These are phyloP conservation scores for Epithemia pelagica DNA, from an alignment of 108 stramenopile species.

Conservation along the genomic window DNA sequence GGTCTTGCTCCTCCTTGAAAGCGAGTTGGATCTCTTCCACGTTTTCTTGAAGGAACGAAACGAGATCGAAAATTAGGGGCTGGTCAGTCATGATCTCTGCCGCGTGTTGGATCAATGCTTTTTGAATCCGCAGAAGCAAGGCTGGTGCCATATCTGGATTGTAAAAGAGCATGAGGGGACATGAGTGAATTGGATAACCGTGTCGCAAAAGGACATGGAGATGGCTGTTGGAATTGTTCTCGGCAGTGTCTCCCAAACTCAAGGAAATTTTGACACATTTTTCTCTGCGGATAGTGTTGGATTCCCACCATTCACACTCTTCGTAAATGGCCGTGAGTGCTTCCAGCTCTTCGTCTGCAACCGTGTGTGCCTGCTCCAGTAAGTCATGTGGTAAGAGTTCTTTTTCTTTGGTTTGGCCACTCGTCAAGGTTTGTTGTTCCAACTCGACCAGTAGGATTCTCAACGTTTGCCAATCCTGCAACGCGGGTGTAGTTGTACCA, in stretches of 20 bases:
- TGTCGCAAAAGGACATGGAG: neutral
- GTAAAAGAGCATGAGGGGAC: neutral
- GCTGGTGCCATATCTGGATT: neutral
- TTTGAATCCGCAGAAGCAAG: neutral
- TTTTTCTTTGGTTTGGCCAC: conserved; percentile 9
- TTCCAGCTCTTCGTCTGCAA: conserved; percentile 56
- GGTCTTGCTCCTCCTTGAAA: neutral
- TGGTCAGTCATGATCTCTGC: neutral
- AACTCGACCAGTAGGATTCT: conserved; percentile 6
- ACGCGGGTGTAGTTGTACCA: neutral
- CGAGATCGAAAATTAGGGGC: neutral
- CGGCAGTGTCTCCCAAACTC: neutral
- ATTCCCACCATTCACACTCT: conserved; percentile 25
- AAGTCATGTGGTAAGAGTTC: conserved; percentile 16
- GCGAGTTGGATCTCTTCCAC: neutral
- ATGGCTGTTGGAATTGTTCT: neutral
- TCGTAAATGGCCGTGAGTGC: conserved; percentile 67
- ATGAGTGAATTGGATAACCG: neutral
- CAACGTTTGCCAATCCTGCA: conserved; percentile 9
- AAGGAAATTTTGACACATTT: neutral
- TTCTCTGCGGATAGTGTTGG: neutral
- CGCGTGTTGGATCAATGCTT: neutral
- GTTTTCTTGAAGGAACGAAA: neutral
- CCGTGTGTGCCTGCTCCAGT: conserved; percentile 34
- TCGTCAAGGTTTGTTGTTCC: conserved; percentile 8